phyloP scores from a whole-genome alignment of 768 basidiomycete genomes.

The Trametes maxima region DNA sequence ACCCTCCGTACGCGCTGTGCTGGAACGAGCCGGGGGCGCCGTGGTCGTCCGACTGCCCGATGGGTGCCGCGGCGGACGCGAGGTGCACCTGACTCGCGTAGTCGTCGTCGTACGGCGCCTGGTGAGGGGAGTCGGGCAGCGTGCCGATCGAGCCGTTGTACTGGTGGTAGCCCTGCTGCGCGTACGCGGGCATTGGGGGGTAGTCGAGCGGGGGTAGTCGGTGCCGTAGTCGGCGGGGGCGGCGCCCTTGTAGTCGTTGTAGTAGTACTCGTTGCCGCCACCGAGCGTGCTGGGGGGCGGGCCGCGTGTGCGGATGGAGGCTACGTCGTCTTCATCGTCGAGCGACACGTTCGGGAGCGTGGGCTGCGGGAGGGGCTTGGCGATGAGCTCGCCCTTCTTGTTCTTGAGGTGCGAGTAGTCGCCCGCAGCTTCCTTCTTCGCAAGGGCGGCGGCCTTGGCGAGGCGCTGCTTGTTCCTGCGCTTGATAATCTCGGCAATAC shows the following conservation, averaged over 20 bases:
- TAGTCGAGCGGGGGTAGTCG: conserved; percentile 46
- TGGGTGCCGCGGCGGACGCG: conserved; percentile 58
- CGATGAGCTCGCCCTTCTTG: conserved; percentile 84
- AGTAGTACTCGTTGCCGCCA: conserved; percentile 51
- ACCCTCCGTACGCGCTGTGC: conserved; percentile 18
- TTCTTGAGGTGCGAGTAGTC: conserved; percentile 92
- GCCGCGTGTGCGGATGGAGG: conserved; percentile 58
- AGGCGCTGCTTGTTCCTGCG: conserved; percentile 86
- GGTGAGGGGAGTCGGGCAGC: conserved; percentile 53
- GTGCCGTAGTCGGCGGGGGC: conserved; percentile 38
- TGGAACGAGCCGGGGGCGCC: conserved; percentile 13
- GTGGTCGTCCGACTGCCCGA: conserved; percentile 38
- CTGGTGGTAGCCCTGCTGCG: conserved; percentile 57
- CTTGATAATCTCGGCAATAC: conserved; percentile 92
- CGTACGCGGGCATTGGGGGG: conserved; percentile 79
- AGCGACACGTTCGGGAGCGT: conserved; percentile 92
- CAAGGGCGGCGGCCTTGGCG: conserved; percentile 76
- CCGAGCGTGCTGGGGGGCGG: conserved; percentile 56
- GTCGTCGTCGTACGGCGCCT: conserved; percentile 63
- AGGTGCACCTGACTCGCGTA: conserved; percentile 67
- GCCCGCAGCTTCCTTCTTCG: conserved; percentile 89
- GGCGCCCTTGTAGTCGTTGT: conserved; percentile 49
- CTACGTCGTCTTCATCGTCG: conserved; percentile 71
- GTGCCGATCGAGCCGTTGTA: conserved; percentile 63
- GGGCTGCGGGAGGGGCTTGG: conserved; percentile 86